Evolutionary conservation across 2,329 filamentous ascomycete genomes (phyloP).

Genomic region (Diaporthe batatas): DNA sequence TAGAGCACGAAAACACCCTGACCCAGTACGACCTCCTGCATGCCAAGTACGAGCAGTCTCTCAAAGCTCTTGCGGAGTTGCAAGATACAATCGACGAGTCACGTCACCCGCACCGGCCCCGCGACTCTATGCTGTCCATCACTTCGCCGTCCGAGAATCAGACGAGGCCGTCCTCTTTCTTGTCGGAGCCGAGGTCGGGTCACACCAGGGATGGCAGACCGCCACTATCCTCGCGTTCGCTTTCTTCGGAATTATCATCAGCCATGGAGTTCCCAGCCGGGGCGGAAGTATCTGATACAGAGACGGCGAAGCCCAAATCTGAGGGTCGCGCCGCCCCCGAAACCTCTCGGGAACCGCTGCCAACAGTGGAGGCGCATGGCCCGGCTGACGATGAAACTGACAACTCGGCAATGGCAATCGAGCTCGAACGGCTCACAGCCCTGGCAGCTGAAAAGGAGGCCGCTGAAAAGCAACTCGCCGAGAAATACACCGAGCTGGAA

Average conservation of each 20-base stretch:
- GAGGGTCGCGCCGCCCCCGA: slow-evolving; percentile 31
- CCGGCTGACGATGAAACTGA: slow-evolving; percentile 55
- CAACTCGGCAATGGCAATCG: slow-evolving; percentile 66
- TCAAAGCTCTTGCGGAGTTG: slow-evolving; percentile 84
- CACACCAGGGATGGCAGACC: slow-evolving; percentile 76
- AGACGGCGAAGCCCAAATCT: slow-evolving; percentile 61
- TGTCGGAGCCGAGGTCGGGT: slow-evolving; percentile 80
- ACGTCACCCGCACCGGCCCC: slow-evolving; percentile 69
- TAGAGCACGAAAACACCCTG: slow-evolving; percentile 89
- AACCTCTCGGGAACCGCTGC: slow-evolving; percentile 16
- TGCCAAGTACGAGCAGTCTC: slow-evolving; percentile 89
- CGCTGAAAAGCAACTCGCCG: slow-evolving; percentile 78
- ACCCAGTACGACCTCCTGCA: slow-evolving; percentile 86
- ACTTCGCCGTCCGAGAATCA: slow-evolving; percentile 62
- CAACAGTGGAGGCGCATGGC: slow-evolving; percentile 14
- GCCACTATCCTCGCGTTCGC: slow-evolving; percentile 86
- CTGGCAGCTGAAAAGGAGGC: slow-evolving; percentile 83
- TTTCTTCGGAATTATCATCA: slow-evolving; percentile 94
- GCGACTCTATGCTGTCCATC: slow-evolving; percentile 69
- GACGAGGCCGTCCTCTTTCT: slow-evolving; percentile 82
- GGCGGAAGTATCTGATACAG: slow-evolving; percentile 72
- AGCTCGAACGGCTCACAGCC: slow-evolving; percentile 78
- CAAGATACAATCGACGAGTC: slow-evolving; percentile 88
- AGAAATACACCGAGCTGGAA: slow-evolving; percentile 87
- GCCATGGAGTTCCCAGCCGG: slow-evolving; percentile 81